A percentile compares a stretch with the other conserved stretches of the same genome.
Conservation (phyloP, 306 rosid species). For the Cicer bijugum region DNA sequence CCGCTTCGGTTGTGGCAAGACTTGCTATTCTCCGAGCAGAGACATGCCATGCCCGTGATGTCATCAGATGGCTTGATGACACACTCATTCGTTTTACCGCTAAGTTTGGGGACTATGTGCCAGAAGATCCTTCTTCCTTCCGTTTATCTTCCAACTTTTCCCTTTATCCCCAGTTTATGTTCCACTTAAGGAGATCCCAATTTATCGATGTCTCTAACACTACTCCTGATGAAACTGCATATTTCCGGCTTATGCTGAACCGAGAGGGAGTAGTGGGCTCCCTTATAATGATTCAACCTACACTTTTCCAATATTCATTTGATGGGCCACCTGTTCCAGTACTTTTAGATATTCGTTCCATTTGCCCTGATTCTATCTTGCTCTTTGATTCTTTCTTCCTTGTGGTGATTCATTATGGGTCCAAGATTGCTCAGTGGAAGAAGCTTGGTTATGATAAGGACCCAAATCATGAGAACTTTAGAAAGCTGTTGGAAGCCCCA, state of each 20-base stretch:
- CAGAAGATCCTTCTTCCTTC: slow-evolving; percentile 84
- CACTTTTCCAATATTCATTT: slow-evolving; percentile 81
- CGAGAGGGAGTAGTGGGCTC: slow-evolving; percentile 87
- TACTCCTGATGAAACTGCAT: slow-evolving; percentile 89
- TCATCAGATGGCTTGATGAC: slow-evolving; percentile 90
- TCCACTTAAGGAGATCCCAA: slow-evolving; percentile 84
- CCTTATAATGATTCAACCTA: slow-evolving; percentile 92
- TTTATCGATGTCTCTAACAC: slow-evolving; percentile 82
- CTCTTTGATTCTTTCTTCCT: slow-evolving; percentile 86
- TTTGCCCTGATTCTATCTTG: slow-evolving; percentile 78
- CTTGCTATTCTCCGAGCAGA: slow-evolving; percentile 86
- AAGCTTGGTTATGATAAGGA: slow-evolving; percentile 84
- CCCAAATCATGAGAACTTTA: slow-evolving; percentile 77
- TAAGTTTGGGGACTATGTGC: slow-evolving; percentile 85
- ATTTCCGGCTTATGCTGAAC: slow-evolving; percentile 76
- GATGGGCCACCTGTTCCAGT: slow-evolving; percentile 92
- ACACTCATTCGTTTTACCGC: slow-evolving; percentile 66
- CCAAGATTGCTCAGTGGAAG: slow-evolving; percentile 83
- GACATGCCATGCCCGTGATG: slow-evolving; percentile 77
- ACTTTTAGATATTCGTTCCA: slow-evolving; percentile 77
- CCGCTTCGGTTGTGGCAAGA: slow-evolving; percentile 85
- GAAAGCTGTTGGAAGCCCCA: slow-evolving; percentile 84
- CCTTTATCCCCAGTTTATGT: slow-evolving; percentile 90
- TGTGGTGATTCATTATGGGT: slow-evolving; percentile 86
- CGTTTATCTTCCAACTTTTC: slow-evolving; percentile 82